Conservation (phyloP, 192 early-diverging fungal species). For the Allomyces macrogynus region DNA sequence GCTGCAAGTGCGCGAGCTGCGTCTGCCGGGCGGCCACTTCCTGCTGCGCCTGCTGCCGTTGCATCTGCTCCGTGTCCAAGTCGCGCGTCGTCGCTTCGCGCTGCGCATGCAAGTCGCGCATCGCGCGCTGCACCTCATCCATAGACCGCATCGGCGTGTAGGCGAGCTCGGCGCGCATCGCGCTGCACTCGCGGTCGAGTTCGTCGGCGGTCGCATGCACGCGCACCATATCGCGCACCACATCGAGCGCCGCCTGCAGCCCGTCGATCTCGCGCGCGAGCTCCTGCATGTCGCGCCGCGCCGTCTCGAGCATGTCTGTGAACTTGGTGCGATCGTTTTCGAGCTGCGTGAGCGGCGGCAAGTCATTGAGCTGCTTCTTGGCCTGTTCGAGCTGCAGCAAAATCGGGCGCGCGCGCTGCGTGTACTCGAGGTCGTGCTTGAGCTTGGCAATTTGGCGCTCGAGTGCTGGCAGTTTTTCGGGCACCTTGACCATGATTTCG, state of each 20-base stretch:
- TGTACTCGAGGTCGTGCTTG: too few species aligned
- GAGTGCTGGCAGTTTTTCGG: constrained; percentile 6
- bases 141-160: constrained; percentile 34
- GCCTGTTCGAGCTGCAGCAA: too few species aligned
- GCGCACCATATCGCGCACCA: constrained; percentile 18
- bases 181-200: constrained; percentile 16
- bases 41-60: constrained; percentile 9
- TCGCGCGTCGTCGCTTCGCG: constrained; percentile 24
- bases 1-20: constrained; percentile 9
- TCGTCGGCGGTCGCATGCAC: constrained; percentile 13
- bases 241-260: constrained; percentile 11
- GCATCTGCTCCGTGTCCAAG: constrained; percentile 19
- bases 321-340: too few species aligned
- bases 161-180: constrained; percentile 22
- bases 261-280: constrained; percentile 13
- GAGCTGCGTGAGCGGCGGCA: too few species aligned
- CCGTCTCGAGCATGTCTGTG: too few species aligned
- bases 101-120: constrained; percentile 17
- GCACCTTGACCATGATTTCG: constrained; percentile 16
- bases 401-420: too few species aligned
- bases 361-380: too few species aligned
- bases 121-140: constrained; percentile 43
- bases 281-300: too few species aligned
- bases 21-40: constrained; percentile 12
- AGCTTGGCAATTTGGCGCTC: constrained; percentile 5